Evolutionary conservation across 75 land plant species (phyloP), one percentile per base, ranked within the genome.

Genomic region (Pinus tabuliformis): DNA sequence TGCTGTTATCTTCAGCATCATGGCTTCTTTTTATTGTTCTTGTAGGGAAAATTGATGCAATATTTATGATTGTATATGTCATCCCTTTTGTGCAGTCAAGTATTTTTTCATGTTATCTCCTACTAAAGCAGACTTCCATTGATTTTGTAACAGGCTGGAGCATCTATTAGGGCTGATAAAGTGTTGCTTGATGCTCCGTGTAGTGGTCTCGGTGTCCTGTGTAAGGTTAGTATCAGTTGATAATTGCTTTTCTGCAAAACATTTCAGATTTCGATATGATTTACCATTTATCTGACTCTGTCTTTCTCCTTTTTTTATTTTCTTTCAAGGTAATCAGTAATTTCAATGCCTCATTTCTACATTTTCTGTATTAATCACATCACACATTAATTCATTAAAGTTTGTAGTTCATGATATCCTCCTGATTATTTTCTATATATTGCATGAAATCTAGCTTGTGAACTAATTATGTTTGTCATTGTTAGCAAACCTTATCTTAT

Each of bases 161-260:
- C 56, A 37, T 3, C 36, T 22, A 61, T 84, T 59, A 83, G 78
- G 75, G 80, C 76, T 70, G 94, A 93, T 74, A 94, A 90, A 77
- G 96, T 95, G 75, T 72, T 95, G 68, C 73, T 93, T 70, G 98
- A 95, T 88, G 94, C 89, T 82, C 98, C 98, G 15, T 95, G 98
- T 60, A 91, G 94, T 75, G 98, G 98, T 57, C 75, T 93, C 9
- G 98, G 98, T 81, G 98, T 95, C 60, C 94, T 95, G 26, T 86
- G 94, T 39, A 95, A 95, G 91, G 98, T 93, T 86, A 14, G 36
- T 73, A 70, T 75, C 21, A 22, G 20, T 36, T 11, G 72, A 7
- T 24, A 70, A 75, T 70, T 62, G 14, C 62, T 75, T 59, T 21
- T 30, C 15, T 30, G 3, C 18, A 28, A 63, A 9, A 22, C 42